Base-by-base conservation (phyloP, 495 filamentous ascomycete genomes). In the Aspergillus campestris region DNA sequence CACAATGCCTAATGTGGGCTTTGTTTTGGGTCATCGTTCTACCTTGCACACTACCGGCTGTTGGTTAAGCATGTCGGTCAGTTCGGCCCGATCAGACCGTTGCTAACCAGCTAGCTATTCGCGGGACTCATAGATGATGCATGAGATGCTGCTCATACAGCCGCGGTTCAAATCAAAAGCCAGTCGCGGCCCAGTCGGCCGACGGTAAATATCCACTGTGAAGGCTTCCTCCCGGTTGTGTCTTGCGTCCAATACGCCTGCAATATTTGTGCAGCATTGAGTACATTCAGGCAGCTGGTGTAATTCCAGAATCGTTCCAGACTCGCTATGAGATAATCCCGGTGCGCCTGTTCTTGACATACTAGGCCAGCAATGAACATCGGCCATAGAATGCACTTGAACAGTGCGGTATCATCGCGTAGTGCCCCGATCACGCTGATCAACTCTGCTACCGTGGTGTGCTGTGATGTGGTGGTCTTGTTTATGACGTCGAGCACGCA, bases 311-410 rank as follows among this genome's bases (percentile, higher is more conserved):
- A 71, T 15, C 43, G 50, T 37, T 69, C 64, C 13, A 67, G 37
- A 11, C 48, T 59, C 4, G 12, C 42, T 7, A 61, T 44, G 0
- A 69, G 37, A 33, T 66, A 62, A 7, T 57, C 45, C 32, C 61
- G 38, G 34, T 68, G 58, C 6, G 52, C 43, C 31, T 51, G 50
- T 41, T 34, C 34, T 12, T 49, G 51, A 45, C 62, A 68, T 39
- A 80, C 76, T 4, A 79, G 57, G 1, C 75, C 77, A 0, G 72
- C 73, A 32, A 81, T 60, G 36, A 79, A 78, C 1, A 78, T 73
- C 0, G 78, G 75, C 78, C 77, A 81, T 0, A 77, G 63, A 0
- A 73, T 70, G 12, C 70, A 79, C 41, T 81, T 82, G 53, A 79
- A 71, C 11, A 74, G 49, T 0, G 64, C 52, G 4, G 67, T 60